phyloP scores from a whole-genome alignment of 2,329 filamentous ascomycete genomes.

The Epichloe aotearoae region DNA sequence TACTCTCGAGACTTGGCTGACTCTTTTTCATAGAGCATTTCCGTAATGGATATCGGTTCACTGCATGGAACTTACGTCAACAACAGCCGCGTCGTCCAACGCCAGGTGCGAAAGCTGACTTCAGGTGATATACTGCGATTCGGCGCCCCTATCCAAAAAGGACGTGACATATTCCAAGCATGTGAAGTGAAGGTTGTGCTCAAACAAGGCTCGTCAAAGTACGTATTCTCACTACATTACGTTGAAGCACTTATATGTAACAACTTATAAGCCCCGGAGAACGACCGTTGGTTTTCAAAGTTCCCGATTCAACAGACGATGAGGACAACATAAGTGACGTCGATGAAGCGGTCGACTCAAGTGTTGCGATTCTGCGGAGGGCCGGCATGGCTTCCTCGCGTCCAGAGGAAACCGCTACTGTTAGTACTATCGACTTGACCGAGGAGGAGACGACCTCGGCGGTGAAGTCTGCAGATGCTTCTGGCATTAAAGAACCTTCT shows the following conservation, averaged over 20 bases:
- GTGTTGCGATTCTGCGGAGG: conserved; percentile 13
- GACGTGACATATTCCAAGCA: conserved; percentile 22
- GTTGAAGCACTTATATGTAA: background rate
- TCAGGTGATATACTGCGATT: conserved; percentile 22
- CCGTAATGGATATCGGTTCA: conserved; percentile 33
- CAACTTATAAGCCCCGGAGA: conserved; percentile 12
- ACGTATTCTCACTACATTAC: conserved; percentile 1
- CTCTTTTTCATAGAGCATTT: conserved; percentile 24
- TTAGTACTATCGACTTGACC: conserved; percentile 11
- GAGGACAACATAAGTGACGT: conserved; percentile 17
- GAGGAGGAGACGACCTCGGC: conserved; percentile 1
- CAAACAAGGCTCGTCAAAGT: conserved; percentile 15
- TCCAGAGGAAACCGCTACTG: conserved; percentile 9
- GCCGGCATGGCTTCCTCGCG: conserved; percentile 13
- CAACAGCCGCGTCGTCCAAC: conserved; percentile 11
- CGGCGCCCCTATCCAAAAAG: conserved; percentile 23
- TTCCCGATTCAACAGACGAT: conserved; percentile 28
- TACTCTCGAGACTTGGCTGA: conserved; percentile 8
- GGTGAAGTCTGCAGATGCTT: background rate
- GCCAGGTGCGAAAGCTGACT: conserved; percentile 9
- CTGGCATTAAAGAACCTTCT: background rate
- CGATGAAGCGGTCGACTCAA: conserved; percentile 14
- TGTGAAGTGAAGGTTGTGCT: conserved; percentile 23
- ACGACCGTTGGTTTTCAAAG: conserved; percentile 22
- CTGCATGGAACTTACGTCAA: conserved; percentile 41